phyloP scores from a whole-genome alignment of 306 rosid genomes.

The Betula pendula region DNA sequence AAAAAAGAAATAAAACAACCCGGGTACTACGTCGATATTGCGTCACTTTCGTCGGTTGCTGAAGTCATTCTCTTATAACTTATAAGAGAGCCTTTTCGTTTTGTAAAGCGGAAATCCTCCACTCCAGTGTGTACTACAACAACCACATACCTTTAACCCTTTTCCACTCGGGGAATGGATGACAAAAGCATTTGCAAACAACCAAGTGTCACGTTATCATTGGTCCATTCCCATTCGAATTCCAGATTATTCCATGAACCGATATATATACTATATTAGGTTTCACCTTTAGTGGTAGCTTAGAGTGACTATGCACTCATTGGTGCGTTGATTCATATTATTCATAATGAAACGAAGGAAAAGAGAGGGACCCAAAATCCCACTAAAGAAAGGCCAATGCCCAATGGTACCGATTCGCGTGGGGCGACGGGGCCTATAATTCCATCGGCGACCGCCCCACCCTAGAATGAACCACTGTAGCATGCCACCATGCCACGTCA shows the following conservation, averaged over 20 bases:
- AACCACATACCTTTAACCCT: neutral
- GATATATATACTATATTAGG: neutral
- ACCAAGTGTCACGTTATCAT: constrained; percentile 3
- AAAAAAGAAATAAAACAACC: no score
- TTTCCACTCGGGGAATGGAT: neutral
- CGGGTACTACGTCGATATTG: neutral
- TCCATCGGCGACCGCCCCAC: constrained; percentile 55
- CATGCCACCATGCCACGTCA: constrained; percentile 8
- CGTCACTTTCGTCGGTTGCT: constrained; percentile 33
- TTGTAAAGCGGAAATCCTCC: no score
- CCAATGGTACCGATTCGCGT: constrained; percentile 44
- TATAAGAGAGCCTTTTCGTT: no score
- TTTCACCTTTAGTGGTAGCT: neutral
- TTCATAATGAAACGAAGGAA: constrained; percentile 30
- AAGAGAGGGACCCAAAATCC: constrained; percentile 38
- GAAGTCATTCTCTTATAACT: constrained; percentile 29
- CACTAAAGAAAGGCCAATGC: constrained; percentile 47
- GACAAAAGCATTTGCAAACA: constrained; percentile 37
- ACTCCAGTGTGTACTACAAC: no score
- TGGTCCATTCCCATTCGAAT: neutral
- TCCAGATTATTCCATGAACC: neutral
- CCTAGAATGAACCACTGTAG: constrained; percentile 4
- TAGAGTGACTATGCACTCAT: constrained; percentile 37
- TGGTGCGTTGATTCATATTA: constrained; percentile 36
- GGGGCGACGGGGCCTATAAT: constrained; percentile 32